Base-by-base conservation (phyloP, 768 basidiomycete species). In the Pleurotus giganteus region DNA sequence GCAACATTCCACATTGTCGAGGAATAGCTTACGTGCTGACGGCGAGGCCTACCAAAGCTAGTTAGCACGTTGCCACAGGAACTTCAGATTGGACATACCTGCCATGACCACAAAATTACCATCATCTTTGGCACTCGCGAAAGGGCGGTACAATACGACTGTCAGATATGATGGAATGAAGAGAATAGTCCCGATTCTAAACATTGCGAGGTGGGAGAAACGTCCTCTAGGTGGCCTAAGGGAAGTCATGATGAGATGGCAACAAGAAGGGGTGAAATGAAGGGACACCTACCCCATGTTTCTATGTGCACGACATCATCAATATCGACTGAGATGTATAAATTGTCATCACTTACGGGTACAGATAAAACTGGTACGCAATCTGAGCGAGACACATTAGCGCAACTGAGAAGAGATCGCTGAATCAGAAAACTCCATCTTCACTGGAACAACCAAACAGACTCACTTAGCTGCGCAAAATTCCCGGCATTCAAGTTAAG, bases 371-470 rank as follows among this genome's bases (percentile, higher is more conserved):
- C 64, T 94, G 94, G 66, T 94, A 96, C 32, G 86, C 84, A 49
- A 97, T 89, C 68, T 95, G 94, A 57, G 86, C 90, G n/a, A 94
- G 77, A 69, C 92, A 95, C 94, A 97, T 96, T 54, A 96, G 62
- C 4, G 91, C 91, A 66, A 91, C 91, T 93, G 60, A n/a, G 31
- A 47, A 55, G 31, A 21, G 46, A n/a, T 19, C 59, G 26, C 61
- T 43, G 34, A 43, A 13, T 12, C 29, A 9, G 36, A 58, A 19
- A n/a, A n/a, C n/a, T n/a, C n/a, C n/a, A n/a, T n/a, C n/a, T n/a
- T n/a, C 31, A 17, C 37, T 41, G 15, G 24, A 34, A 17, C n/a
- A 44, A 17, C 9, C 37, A 28, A 37, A 47, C 24, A 12, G n/a
- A 3, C 82, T 49, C 57, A 92, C 88, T 94, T 15, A 98, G 80